Evolutionary conservation across 805 yeast species (phyloP).

Genomic region (Ogataea pignaliae): DNA sequence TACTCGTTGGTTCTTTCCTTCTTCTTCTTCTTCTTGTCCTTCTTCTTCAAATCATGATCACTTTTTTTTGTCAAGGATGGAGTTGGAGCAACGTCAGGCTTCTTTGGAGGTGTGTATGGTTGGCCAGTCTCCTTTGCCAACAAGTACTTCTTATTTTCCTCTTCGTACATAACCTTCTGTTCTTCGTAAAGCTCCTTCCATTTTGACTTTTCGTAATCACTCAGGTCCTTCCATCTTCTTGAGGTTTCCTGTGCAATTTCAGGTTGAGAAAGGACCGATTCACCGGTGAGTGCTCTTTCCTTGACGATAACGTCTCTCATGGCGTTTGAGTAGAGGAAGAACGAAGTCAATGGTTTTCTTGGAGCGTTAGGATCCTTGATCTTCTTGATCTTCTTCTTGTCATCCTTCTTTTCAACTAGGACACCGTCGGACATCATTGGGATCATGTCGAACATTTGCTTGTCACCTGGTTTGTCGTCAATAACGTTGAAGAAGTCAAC

Average conservation of each 20-base stretch:
- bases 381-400: slow-evolving; percentile 47
- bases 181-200: slow-evolving; percentile 61
- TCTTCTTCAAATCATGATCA: slow-evolving; percentile 40
- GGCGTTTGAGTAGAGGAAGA: slow-evolving; percentile 71
- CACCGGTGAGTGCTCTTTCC: slow-evolving; percentile 57
- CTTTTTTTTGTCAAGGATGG: slow-evolving; percentile 15
- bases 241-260: slow-evolving; percentile 80
- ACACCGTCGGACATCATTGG: slow-evolving; percentile 35
- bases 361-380: slow-evolving; percentile 89
- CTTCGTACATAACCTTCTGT: slow-evolving; percentile 35
- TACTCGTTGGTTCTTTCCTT: slow-evolving; percentile 29
- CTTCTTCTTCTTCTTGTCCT: slow-evolving; percentile 52
- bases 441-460: slow-evolving; percentile 20
- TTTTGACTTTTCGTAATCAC: slow-evolving; percentile 63
- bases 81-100: slow-evolving; percentile 21
- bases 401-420: slow-evolving; percentile 31
- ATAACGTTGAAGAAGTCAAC: slow-evolving; percentile 66
- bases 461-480: slow-evolving; percentile 38
- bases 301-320: slow-evolving; percentile 67
- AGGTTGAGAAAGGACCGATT: slow-evolving; percentile 62
- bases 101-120: slow-evolving; percentile 25
- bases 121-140: slow-evolving; percentile 26
- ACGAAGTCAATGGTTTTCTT: slow-evolving; percentile 87
- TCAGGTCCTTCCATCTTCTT: slow-evolving; percentile 69
- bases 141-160: slow-evolving; percentile 27